Conservation (phyloP, 73 alveolate genomes). For the Blepharisma japonicum region DNA sequence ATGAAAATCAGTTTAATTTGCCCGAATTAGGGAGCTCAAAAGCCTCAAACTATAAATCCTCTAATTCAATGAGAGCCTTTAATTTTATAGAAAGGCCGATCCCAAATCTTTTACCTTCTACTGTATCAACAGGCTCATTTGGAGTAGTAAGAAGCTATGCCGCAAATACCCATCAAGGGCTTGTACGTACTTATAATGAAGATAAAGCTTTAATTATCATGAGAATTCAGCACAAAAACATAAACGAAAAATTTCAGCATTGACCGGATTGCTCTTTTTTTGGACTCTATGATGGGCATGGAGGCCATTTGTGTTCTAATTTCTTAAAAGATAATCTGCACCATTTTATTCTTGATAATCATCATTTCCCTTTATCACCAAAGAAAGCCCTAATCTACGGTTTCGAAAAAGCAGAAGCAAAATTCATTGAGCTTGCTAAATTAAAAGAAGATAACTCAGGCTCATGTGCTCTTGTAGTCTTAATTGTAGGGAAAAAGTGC, state of each 20-base stretch:
- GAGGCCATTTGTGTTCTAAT: slow-evolving; percentile 96
- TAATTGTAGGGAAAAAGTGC: slow-evolving; percentile 79
- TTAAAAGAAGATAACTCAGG: slow-evolving; percentile 88
- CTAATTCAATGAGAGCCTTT: too few relatives aligned
- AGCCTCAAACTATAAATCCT: too few relatives aligned
- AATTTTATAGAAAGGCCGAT: neutral
- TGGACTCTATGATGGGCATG: slow-evolving; percentile 99
- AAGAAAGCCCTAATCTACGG: slow-evolving; percentile 87
- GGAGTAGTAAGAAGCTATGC: slow-evolving; percentile 88
- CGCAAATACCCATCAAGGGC: slow-evolving; percentile 95
- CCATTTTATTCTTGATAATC: slow-evolving; percentile 58
- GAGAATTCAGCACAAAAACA: slow-evolving; percentile 66
- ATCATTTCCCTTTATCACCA: slow-evolving; percentile 71
- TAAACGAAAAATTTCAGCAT: slow-evolving; percentile 37
- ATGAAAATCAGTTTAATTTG: too few relatives aligned
- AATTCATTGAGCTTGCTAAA: slow-evolving; percentile 66
- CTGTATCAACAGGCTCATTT: slow-evolving; percentile 69
- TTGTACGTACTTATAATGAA: slow-evolving; percentile 93
- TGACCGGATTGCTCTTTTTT: slow-evolving; percentile 97
- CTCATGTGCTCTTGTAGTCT: slow-evolving; percentile 86
- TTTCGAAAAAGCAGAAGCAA: slow-evolving; percentile 83
- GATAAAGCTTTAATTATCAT: slow-evolving; percentile 91
- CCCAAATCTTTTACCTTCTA: slow-evolving; percentile 42
- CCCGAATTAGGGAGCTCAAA: too few relatives aligned
- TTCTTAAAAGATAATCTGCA: slow-evolving; percentile 92